These are phyloP conservation scores for Rugonectria rugulosa DNA, from an alignment of 2,329 filamentous ascomycete species.

Conservation along the genomic window DNA sequence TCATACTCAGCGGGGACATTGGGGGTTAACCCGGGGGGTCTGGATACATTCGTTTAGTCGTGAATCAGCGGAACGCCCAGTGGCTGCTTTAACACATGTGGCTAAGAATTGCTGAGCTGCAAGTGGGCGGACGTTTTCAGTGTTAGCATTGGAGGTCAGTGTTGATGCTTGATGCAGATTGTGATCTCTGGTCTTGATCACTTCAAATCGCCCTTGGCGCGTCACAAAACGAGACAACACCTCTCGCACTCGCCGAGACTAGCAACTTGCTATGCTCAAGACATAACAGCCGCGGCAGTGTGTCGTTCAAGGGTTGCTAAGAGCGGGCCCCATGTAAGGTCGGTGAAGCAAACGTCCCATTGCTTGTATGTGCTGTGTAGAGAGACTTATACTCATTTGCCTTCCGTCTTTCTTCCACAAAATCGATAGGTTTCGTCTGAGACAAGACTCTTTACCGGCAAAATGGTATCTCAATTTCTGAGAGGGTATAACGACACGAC, in stretches of 20 bases:
- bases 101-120: conserved; percentile 7
- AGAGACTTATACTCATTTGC: too few species aligned
- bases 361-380: too few species aligned
- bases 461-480: not conserved
- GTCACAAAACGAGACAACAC: not conserved
- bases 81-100: conserved; percentile 7
- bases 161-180: conserved; percentile 3
- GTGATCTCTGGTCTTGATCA: conserved; percentile 15
- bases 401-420: too few species aligned
- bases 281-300: not conserved
- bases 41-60: conserved; percentile 1
- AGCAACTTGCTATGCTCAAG: conserved; percentile 1
- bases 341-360: not conserved
- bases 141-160: conserved; percentile 17
- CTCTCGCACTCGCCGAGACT: conserved; percentile 4
- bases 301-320: conserved; percentile 3
- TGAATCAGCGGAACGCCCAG: not conserved
- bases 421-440: not conserved
- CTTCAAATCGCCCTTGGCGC: conserved; percentile 8
- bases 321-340: not conserved
- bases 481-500: not conserved
- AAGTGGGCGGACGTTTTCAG: not conserved
- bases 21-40: conserved; percentile 11
- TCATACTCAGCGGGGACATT: not conserved
- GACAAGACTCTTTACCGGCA: not conserved